Conservation (phyloP, 1,284 basidiomycete species). For the Pseudozyma pruni region DNA sequence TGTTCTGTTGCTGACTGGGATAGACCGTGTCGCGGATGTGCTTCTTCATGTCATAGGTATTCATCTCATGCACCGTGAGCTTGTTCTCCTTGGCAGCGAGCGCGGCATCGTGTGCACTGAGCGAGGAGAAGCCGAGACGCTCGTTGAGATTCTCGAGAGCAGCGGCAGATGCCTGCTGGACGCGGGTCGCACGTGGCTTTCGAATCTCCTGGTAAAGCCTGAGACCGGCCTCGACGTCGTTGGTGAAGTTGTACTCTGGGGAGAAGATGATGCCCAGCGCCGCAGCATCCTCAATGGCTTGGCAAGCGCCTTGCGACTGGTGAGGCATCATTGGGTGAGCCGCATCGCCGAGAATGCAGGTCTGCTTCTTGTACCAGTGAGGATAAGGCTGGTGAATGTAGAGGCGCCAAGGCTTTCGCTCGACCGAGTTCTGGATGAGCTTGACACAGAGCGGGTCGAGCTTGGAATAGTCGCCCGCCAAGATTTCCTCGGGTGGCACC, state of each 20-base stretch:
- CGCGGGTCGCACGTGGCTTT: constrained; percentile 68
- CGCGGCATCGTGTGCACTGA: constrained; percentile 66
- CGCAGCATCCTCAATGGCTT: constrained; percentile 48
- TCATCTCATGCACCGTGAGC: constrained; percentile 63
- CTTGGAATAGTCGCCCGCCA: constrained; percentile 63
- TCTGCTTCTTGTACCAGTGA: constrained; percentile 65
- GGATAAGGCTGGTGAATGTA: constrained; percentile 68
- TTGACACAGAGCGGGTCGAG: constrained; percentile 67
- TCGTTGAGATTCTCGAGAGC: constrained; percentile 69
- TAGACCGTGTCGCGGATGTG: constrained; percentile 35
- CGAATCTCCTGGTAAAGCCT: constrained; percentile 68
- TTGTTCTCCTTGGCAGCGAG: constrained; percentile 67
- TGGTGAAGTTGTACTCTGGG: constrained; percentile 57
- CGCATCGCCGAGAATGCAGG: constrained; percentile 65
- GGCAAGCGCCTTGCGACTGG: constrained; percentile 48
- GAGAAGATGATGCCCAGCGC: constrained; percentile 46
- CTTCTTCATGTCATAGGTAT: constrained; percentile 53
- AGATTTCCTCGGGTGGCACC: constrained; percentile 65
- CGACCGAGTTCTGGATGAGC: constrained; percentile 64
- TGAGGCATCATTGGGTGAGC: constrained; percentile 52
- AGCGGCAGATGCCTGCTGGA: constrained; percentile 65
- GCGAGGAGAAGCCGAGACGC: constrained; percentile 68
- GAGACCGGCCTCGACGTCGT: constrained; percentile 61
- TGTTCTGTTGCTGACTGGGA: constrained; percentile 3
- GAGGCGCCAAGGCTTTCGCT: constrained; percentile 67